Percentiles rank a stretch among this genome's conserved stretches.
Conservation (phyloP, 139 green algal species). For the Penium margaritaceum region DNA sequence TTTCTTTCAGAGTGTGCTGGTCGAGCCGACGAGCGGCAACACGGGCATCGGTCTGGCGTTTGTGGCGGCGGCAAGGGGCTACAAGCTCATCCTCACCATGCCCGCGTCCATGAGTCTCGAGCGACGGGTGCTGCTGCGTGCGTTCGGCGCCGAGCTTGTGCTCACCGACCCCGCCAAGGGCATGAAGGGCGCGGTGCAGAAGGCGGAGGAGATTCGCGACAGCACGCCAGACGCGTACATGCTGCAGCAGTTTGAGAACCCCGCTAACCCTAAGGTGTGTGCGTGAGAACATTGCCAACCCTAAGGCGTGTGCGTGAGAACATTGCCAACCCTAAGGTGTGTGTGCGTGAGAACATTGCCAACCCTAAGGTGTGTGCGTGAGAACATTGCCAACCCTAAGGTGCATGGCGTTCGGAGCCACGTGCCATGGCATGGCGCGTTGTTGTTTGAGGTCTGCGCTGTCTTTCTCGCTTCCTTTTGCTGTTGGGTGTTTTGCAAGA, state of each 20-base stretch:
- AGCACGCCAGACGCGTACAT: slow-evolving; percentile 57
- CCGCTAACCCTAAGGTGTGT: slow-evolving; percentile 47
- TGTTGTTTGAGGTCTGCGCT: too few species aligned
- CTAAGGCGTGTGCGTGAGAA: too few species aligned
- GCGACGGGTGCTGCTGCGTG: slow-evolving; percentile 78
- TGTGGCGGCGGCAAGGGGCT: slow-evolving; percentile 83
- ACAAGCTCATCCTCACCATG: slow-evolving; percentile 95
- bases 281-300: too few species aligned
- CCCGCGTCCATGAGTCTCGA: slow-evolving; percentile 94
- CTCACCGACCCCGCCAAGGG: slow-evolving; percentile 60
- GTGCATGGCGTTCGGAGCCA: too few species aligned
- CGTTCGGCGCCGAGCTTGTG: slow-evolving; percentile 60
- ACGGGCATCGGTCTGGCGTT: slow-evolving; percentile 93
- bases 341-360: too few species aligned
- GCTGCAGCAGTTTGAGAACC: slow-evolving; percentile 70
- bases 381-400: too few species aligned
- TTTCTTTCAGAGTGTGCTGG: slow-evolving; percentile 67
- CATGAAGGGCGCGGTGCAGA: slow-evolving; percentile 71
- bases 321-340: too few species aligned
- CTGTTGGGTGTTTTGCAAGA: too few species aligned
- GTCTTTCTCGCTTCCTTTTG: too few species aligned
- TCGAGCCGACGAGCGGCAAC: slow-evolving; percentile 93
- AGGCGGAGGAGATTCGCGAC: slow-evolving; percentile 58
- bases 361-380: too few species aligned
- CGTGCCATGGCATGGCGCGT: too few species aligned